A percentile compares a stretch with the other conserved stretches of the same genome.
phyloP scores from a whole-genome alignment of 148 eudicot species.

The Limonium bicolor region DNA sequence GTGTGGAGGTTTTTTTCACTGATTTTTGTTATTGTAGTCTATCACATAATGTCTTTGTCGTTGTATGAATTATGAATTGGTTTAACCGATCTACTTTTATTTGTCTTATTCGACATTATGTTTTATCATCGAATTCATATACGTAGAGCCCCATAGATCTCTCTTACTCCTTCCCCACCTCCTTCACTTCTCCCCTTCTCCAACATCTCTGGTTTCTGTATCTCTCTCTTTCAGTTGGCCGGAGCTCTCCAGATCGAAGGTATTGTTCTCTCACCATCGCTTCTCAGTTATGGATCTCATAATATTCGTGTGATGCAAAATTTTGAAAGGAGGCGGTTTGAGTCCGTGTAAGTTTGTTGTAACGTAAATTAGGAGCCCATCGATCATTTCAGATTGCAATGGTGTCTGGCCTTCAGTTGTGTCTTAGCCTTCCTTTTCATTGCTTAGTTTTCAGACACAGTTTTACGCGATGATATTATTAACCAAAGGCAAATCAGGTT shows the following conservation, averaged over 20 bases:
- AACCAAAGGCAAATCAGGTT: neutral
- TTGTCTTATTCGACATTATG: too few species aligned
- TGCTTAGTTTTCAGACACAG: neutral
- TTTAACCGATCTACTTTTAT: too few species aligned
- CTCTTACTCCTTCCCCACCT: neutral
- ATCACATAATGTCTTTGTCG: too few species aligned
- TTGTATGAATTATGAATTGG: too few species aligned
- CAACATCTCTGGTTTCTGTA: too few species aligned
- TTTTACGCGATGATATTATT: neutral
- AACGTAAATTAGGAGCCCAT: neutral
- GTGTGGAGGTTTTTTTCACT: too few species aligned
- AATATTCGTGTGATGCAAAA: neutral
- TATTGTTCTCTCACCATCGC: neutral
- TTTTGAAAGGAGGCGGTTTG: too few species aligned
- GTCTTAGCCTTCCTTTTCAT: neutral
- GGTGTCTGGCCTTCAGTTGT: neutral
- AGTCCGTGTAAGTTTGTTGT: neutral
- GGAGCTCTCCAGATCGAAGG: constrained; percentile 6
- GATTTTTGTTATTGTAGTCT: too few species aligned
- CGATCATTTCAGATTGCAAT: neutral
- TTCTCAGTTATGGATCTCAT: neutral
- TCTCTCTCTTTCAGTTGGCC: constrained; percentile 2
- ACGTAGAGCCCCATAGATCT: constrained; percentile 6
- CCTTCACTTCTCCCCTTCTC: constrained; percentile 1
- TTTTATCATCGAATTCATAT: too few species aligned